phyloP scores from a whole-genome alignment of 768 basidiomycete genomes.

The Mycena filopes region DNA sequence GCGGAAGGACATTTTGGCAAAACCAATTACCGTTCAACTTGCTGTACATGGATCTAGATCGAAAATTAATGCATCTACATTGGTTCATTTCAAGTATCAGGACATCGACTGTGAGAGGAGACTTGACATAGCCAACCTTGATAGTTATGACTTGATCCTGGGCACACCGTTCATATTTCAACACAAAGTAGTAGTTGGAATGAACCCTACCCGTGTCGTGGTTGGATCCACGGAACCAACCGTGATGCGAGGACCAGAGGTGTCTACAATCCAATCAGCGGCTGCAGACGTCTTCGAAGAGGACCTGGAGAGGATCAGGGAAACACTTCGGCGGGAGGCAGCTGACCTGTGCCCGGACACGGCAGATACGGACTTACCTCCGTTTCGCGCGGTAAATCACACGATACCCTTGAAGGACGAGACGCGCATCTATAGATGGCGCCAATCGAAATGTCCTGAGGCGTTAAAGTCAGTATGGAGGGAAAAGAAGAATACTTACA shows the following conservation, averaged over 20 bases:
- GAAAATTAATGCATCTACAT: conserved; percentile 37
- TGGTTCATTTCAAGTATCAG: conserved; percentile 40
- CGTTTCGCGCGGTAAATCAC: conserved; percentile 45
- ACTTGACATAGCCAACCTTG: conserved; percentile 35
- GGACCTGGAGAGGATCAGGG: conserved; percentile 1
- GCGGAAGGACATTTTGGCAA: conserved; percentile 32
- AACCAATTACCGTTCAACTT: conserved; percentile 43
- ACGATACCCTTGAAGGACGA: conserved; percentile 45
- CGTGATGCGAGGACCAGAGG: background rate
- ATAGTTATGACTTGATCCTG: conserved; percentile 34
- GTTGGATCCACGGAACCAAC: conserved; percentile 21
- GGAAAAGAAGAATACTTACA: conserved; percentile 43
- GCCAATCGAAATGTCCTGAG: conserved; percentile 45
- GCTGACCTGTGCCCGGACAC: conserved; percentile 31
- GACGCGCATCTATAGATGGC: conserved; percentile 40
- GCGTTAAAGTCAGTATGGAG: conserved; percentile 37
- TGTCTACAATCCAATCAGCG: conserved; percentile 1
- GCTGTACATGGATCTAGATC: conserved; percentile 45
- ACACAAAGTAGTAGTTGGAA: conserved; percentile 30
- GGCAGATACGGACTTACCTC: conserved; percentile 32
- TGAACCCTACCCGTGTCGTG: conserved; percentile 30
- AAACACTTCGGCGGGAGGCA: no score
- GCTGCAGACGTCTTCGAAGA: conserved; percentile 10
- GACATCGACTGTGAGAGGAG: conserved; percentile 30
- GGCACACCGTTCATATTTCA: conserved; percentile 39